These are phyloP conservation scores for Capsicum pubescens DNA, from an alignment of 257 asterid species.

Conservation along the genomic window DNA sequence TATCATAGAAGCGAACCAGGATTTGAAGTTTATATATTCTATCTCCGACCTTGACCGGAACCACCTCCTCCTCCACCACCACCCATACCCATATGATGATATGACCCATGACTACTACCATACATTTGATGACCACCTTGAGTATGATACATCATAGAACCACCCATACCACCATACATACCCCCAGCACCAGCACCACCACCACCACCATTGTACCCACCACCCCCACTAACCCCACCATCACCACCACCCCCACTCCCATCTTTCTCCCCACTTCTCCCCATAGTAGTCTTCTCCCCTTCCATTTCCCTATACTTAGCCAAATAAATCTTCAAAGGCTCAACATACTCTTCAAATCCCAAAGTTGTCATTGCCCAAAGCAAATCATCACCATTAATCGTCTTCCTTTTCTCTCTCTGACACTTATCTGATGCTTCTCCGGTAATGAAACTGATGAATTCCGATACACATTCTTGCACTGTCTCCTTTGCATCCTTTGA, in stretches of 20 bases:
- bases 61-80: background rate
- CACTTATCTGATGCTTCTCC: constrained; percentile 23
- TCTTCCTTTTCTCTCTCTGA: constrained; percentile 25
- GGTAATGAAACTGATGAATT: constrained; percentile 23
- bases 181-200: background rate
- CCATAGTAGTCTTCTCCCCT: constrained; percentile 28
- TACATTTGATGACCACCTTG: constrained; percentile 30
- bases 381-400: constrained; percentile 26
- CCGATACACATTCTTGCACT: constrained; percentile 25
- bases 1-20: background rate
- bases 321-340: constrained; percentile 19
- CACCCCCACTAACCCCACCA: background rate
- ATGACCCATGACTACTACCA: constrained; percentile 24
- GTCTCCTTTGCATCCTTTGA: constrained; percentile 25
- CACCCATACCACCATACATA: constrained; percentile 13
- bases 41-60: background rate
- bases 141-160: constrained; percentile 14
- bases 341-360: constrained; percentile 22
- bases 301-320: constrained; percentile 24
- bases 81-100: constrained; percentile 1
- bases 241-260: background rate
- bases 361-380: constrained; percentile 29
- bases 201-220: too few species aligned
- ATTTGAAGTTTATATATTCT: background rate
- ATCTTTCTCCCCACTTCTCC: constrained; percentile 13